phyloP scores from a whole-genome alignment of 495 filamentous ascomycete genomes.

The Cercophora scortea region DNA sequence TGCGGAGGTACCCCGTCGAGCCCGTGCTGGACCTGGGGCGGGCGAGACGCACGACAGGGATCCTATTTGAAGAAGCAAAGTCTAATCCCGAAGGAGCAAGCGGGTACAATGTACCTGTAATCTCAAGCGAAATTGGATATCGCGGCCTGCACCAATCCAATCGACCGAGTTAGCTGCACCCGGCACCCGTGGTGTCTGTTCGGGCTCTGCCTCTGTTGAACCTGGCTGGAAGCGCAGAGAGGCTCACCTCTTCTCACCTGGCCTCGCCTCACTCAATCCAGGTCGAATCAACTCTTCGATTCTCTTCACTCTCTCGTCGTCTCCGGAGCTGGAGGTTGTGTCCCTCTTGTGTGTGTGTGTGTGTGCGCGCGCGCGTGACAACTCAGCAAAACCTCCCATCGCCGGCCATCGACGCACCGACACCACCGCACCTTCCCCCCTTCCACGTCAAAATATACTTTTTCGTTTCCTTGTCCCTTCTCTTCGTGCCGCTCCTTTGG shows the following conservation, averaged over 20 bases:
- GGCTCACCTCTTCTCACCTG: conserved; percentile 7
- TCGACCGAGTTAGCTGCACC: not conserved
- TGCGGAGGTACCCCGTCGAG: too few species aligned
- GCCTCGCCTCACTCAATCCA: conserved; percentile 4
- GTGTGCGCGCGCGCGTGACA: too few species aligned
- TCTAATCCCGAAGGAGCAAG: conserved; percentile 21
- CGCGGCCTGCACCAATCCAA: conserved; percentile 16
- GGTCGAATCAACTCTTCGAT: conserved; percentile 3
- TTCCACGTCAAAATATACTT: conserved; percentile 7
- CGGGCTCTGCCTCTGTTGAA: not conserved
- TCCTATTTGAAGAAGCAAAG: not conserved
- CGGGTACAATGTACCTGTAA: conserved; percentile 12
- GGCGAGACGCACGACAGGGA: conserved; percentile 9
- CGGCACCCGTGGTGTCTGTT: too few species aligned
- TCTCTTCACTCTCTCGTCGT: conserved; percentile 1
- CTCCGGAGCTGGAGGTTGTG: not conserved
- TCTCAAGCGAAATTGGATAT: conserved; percentile 30
- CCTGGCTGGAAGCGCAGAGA: not conserved
- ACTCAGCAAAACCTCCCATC: too few species aligned
- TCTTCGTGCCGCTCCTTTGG: conserved; percentile 9
- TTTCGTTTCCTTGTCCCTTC: conserved; percentile 6
- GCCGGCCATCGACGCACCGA: too few species aligned
- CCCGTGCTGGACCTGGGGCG: not conserved
- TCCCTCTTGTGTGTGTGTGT: too few species aligned
- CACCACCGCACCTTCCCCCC: too few species aligned